These are phyloP conservation scores for Penicillium angulare DNA, from an alignment of 495 filamentous ascomycete genomes.

Conservation along the genomic window DNA sequence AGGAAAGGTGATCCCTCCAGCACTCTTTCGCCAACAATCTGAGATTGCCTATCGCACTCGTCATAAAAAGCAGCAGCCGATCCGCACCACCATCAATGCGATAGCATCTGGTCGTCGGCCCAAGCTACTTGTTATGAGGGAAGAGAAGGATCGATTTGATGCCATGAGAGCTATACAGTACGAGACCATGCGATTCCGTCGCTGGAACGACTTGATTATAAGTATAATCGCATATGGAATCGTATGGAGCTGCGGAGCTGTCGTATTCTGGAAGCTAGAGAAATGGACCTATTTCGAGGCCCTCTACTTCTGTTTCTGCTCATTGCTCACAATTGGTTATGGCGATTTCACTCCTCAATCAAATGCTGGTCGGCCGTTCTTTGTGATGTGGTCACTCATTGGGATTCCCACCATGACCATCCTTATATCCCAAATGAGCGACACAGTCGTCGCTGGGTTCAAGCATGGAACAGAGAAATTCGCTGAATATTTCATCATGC, in stretches of 20 bases:
- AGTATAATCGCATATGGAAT: constrained; percentile 62
- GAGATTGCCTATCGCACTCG: constrained; percentile 8
- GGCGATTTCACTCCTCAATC: constrained; percentile 74
- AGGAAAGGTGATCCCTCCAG: neutral
- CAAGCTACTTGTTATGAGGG: constrained; percentile 36
- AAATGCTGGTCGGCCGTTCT: constrained; percentile 77
- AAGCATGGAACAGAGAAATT: constrained; percentile 51
- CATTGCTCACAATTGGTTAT: constrained; percentile 86
- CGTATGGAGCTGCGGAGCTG: constrained; percentile 80
- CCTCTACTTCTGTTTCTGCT: constrained; percentile 81
- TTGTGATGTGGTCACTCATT: constrained; percentile 78
- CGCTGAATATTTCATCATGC: constrained; percentile 60
- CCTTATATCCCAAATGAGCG: constrained; percentile 61
- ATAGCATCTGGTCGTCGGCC: constrained; percentile 18
- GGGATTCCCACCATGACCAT: constrained; percentile 69
- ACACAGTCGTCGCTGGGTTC: constrained; percentile 58
- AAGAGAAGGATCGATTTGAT: constrained; percentile 69
- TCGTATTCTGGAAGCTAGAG: constrained; percentile 66
- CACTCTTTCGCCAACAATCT: constrained; percentile 2
- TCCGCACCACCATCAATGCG: constrained; percentile 25
- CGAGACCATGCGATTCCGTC: constrained; percentile 57
- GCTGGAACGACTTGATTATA: constrained; percentile 68
- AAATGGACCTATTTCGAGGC: constrained; percentile 66
- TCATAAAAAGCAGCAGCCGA: constrained; percentile 16
- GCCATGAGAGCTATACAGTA: constrained; percentile 80